These are phyloP conservation scores for Carex sylvatica DNA, from an alignment of 202 grass and related monocot genomes.

Conservation along the genomic window DNA sequence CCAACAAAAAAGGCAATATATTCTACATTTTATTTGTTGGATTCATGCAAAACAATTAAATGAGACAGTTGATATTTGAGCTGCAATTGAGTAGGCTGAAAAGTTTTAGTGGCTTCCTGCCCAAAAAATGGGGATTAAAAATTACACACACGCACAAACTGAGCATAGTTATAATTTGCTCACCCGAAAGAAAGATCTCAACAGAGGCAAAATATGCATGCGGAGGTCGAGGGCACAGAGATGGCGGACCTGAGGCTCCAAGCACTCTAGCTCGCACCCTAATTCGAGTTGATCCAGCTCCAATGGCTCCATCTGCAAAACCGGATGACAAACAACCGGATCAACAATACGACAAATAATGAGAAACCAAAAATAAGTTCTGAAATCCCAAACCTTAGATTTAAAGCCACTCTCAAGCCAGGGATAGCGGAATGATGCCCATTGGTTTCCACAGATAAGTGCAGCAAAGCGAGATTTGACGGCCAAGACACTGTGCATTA, in stretches of 20 bases:
- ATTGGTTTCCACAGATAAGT: not conserved
- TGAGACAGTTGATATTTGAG: not conserved
- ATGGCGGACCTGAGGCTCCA: not conserved
- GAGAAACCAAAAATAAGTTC: not conserved
- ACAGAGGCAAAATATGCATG: not conserved
- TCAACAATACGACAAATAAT: not conserved
- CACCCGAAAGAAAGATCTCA: not conserved
- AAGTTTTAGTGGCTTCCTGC: too few species aligned
- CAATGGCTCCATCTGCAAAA: not conserved
- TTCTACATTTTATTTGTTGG: not conserved
- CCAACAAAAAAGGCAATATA: not conserved
- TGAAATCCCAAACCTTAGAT: not conserved
- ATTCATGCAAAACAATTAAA: not conserved
- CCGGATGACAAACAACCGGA: not conserved
- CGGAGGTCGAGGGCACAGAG: not conserved
- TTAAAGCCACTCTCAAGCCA: not conserved
- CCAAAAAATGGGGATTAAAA: not conserved
- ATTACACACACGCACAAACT: not conserved
- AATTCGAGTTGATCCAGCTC: not conserved
- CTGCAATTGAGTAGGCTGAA: not conserved
- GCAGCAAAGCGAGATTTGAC: not conserved
- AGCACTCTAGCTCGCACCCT: not conserved
- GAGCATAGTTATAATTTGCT: not conserved
- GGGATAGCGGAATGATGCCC: not conserved
- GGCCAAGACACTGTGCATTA: not conserved